Conservation (phyloP, 108 stramenopile species). For the Cylindrotheca closterium region DNA sequence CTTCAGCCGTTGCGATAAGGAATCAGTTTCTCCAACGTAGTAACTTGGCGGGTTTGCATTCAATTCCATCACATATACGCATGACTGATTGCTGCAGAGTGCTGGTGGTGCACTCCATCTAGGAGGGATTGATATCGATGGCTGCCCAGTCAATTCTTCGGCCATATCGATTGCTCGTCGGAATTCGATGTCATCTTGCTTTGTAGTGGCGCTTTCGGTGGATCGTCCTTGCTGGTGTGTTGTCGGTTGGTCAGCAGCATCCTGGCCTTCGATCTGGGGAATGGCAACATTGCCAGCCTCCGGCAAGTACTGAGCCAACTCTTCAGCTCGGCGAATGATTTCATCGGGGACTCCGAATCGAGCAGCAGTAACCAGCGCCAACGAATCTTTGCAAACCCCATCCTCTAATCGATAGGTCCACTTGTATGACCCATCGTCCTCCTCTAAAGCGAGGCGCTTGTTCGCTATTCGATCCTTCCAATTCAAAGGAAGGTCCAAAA, state of each 20-base stretch:
- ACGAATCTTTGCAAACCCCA: slow-evolving; percentile 83
- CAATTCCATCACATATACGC: slow-evolving; percentile 79
- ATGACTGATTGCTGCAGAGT: slow-evolving; percentile 55
- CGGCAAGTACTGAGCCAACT: slow-evolving; percentile 36
- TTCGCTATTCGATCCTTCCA: slow-evolving; percentile 15
- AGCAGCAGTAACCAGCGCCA: slow-evolving; percentile 83
- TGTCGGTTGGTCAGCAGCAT: background rate
- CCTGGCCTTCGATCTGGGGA: slow-evolving; percentile 1
- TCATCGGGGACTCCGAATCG: slow-evolving; percentile 72
- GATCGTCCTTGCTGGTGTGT: background rate
- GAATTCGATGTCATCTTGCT: slow-evolving; percentile 2
- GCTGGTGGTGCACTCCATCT: slow-evolving; percentile 57
- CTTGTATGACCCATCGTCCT: slow-evolving; percentile 33
- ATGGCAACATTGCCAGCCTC: slow-evolving; percentile 10
- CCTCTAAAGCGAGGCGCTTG: slow-evolving; percentile 42
- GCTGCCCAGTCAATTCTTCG: slow-evolving; percentile 10
- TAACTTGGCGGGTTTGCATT: slow-evolving; percentile 24
- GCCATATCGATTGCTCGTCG: slow-evolving; percentile 33
- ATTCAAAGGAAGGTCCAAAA: slow-evolving; percentile 54
- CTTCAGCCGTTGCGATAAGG: slow-evolving; percentile 51
- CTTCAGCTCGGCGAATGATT: slow-evolving; percentile 71
- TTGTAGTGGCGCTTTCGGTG: background rate
- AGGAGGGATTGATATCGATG: slow-evolving; percentile 46
- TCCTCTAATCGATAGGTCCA: slow-evolving; percentile 88
- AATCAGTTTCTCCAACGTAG: slow-evolving; percentile 91